These are phyloP conservation scores for Xylariaceae sp. DNA, from an alignment of 2,329 filamentous ascomycete genomes.

Conservation along the genomic window DNA sequence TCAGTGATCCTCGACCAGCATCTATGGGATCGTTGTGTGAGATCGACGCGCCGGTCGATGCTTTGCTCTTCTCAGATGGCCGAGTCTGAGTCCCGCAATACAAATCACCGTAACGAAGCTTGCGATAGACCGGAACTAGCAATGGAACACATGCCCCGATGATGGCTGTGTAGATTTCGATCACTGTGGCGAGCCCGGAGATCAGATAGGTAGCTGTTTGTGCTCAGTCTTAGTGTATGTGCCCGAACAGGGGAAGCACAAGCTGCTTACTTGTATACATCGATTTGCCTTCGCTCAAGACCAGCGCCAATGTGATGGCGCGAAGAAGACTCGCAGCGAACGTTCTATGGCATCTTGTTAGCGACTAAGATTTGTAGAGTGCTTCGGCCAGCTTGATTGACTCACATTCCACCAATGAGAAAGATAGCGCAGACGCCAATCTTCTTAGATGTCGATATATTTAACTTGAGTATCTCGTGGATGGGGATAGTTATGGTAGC, in stretches of 20 bases:
- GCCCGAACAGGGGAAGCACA: background rate
- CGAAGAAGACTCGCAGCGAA: constrained; percentile 7
- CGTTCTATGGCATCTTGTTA: background rate
- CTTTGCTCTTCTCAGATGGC: too few relatives aligned
- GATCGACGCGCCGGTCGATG: too few relatives aligned
- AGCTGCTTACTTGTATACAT: background rate
- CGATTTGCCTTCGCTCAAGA: background rate
- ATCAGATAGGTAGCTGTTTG: constrained; percentile 7
- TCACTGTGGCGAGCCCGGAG: constrained; percentile 4
- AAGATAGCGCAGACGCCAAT: constrained; percentile 5
- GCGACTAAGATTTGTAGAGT: too few relatives aligned
- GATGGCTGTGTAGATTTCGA: constrained; percentile 19
- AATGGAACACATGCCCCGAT: constrained; percentile 18
- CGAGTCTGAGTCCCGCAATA: too few relatives aligned
- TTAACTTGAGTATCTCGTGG: constrained; percentile 4
- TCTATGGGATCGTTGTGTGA: too few relatives aligned
- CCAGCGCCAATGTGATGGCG: background rate
- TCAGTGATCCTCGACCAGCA: too few relatives aligned
- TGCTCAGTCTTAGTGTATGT: background rate
- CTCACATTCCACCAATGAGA: constrained; percentile 12
- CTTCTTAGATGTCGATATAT: constrained; percentile 2
- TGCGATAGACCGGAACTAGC: constrained; percentile 18
- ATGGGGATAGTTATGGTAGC: constrained; percentile 11
- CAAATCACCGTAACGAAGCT: constrained; percentile 13
- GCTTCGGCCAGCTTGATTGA: too few relatives aligned